These are phyloP conservation scores for Solanum chacoense DNA, from an alignment of 305 asterid species.

Conservation along the genomic window DNA sequence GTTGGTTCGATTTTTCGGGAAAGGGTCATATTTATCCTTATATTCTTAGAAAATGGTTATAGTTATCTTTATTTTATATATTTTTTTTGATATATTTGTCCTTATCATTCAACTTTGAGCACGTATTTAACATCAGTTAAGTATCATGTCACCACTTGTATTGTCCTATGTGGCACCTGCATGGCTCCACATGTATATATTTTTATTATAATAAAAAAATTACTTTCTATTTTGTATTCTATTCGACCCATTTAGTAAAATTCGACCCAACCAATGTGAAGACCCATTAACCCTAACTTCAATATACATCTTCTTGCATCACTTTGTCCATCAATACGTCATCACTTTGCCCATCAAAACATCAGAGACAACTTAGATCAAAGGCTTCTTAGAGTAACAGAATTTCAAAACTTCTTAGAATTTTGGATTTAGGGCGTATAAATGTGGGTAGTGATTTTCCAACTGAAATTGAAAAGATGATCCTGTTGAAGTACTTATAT, in stretches of 20 bases:
- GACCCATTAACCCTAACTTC: neutral
- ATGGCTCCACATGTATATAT: too few species aligned
- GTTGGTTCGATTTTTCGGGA: neutral
- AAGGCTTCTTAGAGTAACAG: too few species aligned
- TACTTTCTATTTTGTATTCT: neutral
- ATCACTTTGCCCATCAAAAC: too few species aligned
- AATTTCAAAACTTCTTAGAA: slow-evolving; percentile 3
- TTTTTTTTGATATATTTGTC: too few species aligned
- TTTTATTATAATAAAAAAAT: too few species aligned
- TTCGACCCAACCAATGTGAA: neutral
- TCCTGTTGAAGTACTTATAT: neutral
- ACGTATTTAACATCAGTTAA: neutral
- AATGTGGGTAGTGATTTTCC: neutral
- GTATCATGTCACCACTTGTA: neutral
- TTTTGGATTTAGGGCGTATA: neutral
- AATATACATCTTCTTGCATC: neutral
- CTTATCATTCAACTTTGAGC: neutral
- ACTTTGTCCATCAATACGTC: neutral
- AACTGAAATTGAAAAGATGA: neutral
- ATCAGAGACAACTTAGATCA: too few species aligned
- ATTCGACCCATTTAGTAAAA: too few species aligned
- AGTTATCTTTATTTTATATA: too few species aligned
- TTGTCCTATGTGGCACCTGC: neutral
- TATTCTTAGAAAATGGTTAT: too few species aligned
- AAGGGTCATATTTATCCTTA: too few species aligned